These are phyloP conservation scores for Sideroxylon spinosum DNA, from an alignment of 179 eudicot genomes.

Conservation along the genomic window DNA sequence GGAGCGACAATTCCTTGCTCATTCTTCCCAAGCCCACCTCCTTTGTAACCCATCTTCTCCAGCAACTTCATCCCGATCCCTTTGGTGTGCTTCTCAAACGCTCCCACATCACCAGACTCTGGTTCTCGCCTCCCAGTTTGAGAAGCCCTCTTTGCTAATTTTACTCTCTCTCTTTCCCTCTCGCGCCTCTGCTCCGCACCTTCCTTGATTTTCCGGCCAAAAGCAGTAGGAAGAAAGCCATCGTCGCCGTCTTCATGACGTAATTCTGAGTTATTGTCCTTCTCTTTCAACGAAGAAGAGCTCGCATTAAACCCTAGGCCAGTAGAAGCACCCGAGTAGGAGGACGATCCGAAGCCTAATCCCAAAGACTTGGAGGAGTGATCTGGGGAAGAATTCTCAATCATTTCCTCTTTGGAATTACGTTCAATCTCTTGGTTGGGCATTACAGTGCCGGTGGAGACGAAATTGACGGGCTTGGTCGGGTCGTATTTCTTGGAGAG, in stretches of 20 bases:
- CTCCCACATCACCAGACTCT: slow-evolving; percentile 41
- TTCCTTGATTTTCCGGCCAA: slow-evolving; percentile 66
- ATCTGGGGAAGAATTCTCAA: background rate
- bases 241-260: slow-evolving; percentile 29
- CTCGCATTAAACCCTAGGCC: slow-evolving; percentile 45
- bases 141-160: slow-evolving; percentile 20
- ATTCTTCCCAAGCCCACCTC: slow-evolving; percentile 85
- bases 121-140: slow-evolving; percentile 23
- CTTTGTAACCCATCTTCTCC: slow-evolving; percentile 78
- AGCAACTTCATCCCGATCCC: slow-evolving; percentile 75
- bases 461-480: slow-evolving; percentile 72
- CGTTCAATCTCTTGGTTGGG: slow-evolving; percentile 56
- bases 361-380: slow-evolving; percentile 28
- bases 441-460: slow-evolving; percentile 56
- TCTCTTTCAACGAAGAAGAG: slow-evolving; percentile 9
- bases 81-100: slow-evolving; percentile 72
- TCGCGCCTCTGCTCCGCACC: slow-evolving; percentile 45
- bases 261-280: slow-evolving; percentile 6
- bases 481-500: slow-evolving; percentile 33
- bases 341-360: slow-evolving; percentile 37
- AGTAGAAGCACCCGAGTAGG: slow-evolving; percentile 12
- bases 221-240: slow-evolving; percentile 52
- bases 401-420: slow-evolving; percentile 32
- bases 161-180: slow-evolving; percentile 37
- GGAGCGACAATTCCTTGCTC: slow-evolving; percentile 83